These are phyloP conservation scores for Verruconis gallopava DNA, from an alignment of 2,329 filamentous ascomycete species.

Conservation along the genomic window DNA sequence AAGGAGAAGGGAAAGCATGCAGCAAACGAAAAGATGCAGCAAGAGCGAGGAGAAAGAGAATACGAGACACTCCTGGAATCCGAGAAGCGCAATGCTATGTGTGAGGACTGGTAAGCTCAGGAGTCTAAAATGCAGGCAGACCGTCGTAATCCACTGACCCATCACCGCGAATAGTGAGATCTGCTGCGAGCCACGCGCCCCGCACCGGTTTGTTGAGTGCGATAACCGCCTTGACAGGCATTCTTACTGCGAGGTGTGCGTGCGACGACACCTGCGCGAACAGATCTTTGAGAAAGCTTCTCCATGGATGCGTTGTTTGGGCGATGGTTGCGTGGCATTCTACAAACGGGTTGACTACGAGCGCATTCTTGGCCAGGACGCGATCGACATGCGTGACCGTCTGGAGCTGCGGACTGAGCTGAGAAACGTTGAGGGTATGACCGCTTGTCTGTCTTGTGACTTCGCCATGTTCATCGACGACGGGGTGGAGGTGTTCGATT, in stretches of 20 bases:
- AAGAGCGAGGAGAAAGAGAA: not conserved
- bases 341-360: not conserved
- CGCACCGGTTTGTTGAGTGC: not conserved
- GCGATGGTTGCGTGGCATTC: not conserved
- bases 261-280: not conserved
- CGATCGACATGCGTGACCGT: not conserved
- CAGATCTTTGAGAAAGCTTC: not conserved
- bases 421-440: not conserved
- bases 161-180: constrained; percentile 1
- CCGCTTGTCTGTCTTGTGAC: not conserved
- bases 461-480: not conserved
- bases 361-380: not conserved
- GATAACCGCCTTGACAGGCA: not conserved
- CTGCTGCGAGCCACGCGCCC: not conserved
- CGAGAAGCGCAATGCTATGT: not conserved
- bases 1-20: no score
- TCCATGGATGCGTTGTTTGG: not conserved
- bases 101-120: not conserved
- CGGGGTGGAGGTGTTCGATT: not conserved
- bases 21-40: not conserved
- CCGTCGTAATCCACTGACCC: no score
- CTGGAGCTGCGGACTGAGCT: not conserved
- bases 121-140: no score
- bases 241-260: not conserved
- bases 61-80: not conserved